A percentile compares a stretch with the other conserved stretches of the same genome.
Evolutionary conservation across 345 rosid genomes (phyloP).

Genomic region (Citrus maxima): DNA sequence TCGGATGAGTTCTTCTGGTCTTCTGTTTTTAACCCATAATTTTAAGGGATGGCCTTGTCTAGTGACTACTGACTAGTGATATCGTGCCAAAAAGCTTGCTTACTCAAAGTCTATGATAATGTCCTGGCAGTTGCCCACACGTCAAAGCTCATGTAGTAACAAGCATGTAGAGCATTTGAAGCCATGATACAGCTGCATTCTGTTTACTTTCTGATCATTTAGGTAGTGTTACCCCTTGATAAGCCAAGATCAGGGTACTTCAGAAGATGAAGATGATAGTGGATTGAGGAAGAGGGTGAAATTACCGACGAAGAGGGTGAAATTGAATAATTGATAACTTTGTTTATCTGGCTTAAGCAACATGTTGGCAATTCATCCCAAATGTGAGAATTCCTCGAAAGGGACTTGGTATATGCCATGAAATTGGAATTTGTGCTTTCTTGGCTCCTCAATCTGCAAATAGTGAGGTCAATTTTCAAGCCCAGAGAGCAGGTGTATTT

Average conservation of each 20-base stretch:
- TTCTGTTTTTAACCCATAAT: neutral
- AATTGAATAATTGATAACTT: neutral
- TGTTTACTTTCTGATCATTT: neutral
- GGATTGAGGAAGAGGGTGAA: neutral
- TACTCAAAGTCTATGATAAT: neutral
- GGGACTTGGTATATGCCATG: neutral
- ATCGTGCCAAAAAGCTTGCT: neutral
- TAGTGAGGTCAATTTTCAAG: neutral
- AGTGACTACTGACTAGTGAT: neutral
- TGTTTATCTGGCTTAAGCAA: neutral
- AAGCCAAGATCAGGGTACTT: neutral
- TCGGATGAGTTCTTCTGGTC: neutral
- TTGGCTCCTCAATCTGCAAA: neutral
- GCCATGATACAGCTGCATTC: neutral
- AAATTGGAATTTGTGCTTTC: neutral
- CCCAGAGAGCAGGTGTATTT: neutral
- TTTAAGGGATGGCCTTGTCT: neutral
- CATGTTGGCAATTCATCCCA: neutral
- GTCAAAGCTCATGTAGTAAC: neutral
- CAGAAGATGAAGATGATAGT: neutral
- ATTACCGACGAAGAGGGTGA: neutral
- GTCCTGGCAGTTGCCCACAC: neutral
- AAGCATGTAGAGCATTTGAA: neutral
- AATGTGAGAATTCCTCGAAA: neutral
- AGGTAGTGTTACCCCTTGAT: neutral